Evolutionary conservation across 495 filamentous ascomycete genomes (phyloP).

Genomic region (Pseudoneurospora amorphoporcata): DNA sequence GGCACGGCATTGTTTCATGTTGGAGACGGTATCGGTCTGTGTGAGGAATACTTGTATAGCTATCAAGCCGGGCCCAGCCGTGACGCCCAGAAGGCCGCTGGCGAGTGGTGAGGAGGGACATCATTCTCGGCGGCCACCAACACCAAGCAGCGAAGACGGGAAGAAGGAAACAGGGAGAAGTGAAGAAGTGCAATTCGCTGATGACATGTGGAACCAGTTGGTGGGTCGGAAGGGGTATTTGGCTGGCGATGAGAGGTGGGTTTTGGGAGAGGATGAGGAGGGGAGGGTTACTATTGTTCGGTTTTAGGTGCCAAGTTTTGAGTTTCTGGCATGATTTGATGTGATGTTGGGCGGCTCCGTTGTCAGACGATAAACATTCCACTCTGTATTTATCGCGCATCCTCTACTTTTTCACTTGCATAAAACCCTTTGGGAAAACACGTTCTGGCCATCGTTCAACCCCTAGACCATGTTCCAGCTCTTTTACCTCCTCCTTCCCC

Average conservation of each 20-base stretch:
- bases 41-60: constrained; percentile 13
- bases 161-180: constrained; percentile 5
- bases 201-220: constrained; percentile 42
- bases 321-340: neutral
- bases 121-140: neutral
- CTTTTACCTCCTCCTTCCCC: too few species aligned
- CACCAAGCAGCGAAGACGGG: constrained; percentile 5
- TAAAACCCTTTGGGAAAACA: too few species aligned
- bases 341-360: neutral
- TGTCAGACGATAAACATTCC: neutral
- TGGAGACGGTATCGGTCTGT: constrained; percentile 26
- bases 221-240: constrained; percentile 45
- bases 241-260: constrained; percentile 51
- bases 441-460: too few species aligned
- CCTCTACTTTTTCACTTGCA: too few species aligned
- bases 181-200: constrained; percentile 30
- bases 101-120: neutral
- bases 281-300: constrained; percentile 44
- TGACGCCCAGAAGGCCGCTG: neutral
- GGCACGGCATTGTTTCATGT: constrained; percentile 42
- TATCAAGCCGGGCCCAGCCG: constrained; percentile 4
- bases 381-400: neutral
- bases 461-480: too few species aligned
- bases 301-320: constrained; percentile 26
- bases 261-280: constrained; percentile 47